Base-by-base conservation (phyloP, 352 stramenopile genomes). In the Phytophthora palmivora region DNA sequence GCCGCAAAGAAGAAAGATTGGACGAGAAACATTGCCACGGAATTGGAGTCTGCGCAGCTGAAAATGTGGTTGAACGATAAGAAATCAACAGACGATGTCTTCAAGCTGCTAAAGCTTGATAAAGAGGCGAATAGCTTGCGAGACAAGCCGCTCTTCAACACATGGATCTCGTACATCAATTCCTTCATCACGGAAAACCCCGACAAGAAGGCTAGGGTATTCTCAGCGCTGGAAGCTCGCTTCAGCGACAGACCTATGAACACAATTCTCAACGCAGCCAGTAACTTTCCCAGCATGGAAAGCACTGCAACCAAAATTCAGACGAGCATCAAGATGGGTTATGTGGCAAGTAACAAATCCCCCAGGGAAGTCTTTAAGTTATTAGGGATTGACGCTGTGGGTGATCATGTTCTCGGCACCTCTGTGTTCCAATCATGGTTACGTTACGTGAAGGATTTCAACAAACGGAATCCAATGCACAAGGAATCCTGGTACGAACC, bases 41-140 rank as follows among this genome's bases (percentile, higher is more conserved):
- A 51, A 8, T 41, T 51, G 52, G 37, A 60, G 19, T 12, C 5
- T 21, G 30, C 28, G 8, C 52, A 60, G 41, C 15, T 45, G n/a
- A 15, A 24, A 32, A 14, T 36, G 9, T 60, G 52, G 52, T 6
- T 52, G 19, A 9, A 0, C 9, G 18, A 9, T 15, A 16, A 26
- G 14, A 22, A 39, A 32, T n/a, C 15, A 4, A 11, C 19, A 6
- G 16, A 34, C 10, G 15, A 42, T 2, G 50, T 58, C 12, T 26
- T 14, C 37, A 7, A 47, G 9, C n/a, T 51, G 15, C 16, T 45
- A 21, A 26, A 28, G 39, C 9, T 45, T 26, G 10, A 4, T n/a
- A 8, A 45, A 16, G 14, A 11, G 14, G 10, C 0, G 2, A 28
- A 15, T 28, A 4, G 24, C 11, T 46, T 46, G 6, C 2, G 16